Evolutionary conservation across 371 early-diverging fungal genomes (phyloP).

Genomic region (Syncephalis fuscata): DNA sequence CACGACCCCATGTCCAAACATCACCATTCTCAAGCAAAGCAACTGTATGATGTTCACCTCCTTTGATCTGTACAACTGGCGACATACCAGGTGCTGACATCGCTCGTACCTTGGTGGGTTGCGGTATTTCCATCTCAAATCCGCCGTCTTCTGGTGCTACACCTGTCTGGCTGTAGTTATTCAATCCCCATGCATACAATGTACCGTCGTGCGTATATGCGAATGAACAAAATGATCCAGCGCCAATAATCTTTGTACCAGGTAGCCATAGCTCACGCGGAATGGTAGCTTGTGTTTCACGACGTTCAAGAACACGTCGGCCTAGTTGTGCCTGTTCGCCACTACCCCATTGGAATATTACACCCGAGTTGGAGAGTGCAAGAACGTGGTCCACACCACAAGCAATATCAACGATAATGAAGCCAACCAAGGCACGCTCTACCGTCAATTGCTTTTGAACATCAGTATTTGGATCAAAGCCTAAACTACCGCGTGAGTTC

Average conservation of each 20-base stretch:
- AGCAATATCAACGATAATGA: slow-evolving; percentile 53
- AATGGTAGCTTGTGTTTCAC: slow-evolving; percentile 33
- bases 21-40: slow-evolving; percentile 53
- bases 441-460: slow-evolving; percentile 29
- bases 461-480: slow-evolving; percentile 37
- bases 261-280: slow-evolving; percentile 35
- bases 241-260: slow-evolving; percentile 44
- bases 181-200: slow-evolving; percentile 85
- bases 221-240: slow-evolving; percentile 81
- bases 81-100: slow-evolving; percentile 16
- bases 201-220: slow-evolving; percentile 46
- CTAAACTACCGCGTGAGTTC: slow-evolving; percentile 44
- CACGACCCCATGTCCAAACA: slow-evolving; percentile 72
- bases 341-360: slow-evolving; percentile 85
- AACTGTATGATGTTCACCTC: slow-evolving; percentile 81
- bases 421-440: slow-evolving; percentile 10
- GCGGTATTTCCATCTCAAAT: slow-evolving; percentile 16
- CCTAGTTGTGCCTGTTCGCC: slow-evolving; percentile 94
- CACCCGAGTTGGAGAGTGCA: slow-evolving; percentile 55
- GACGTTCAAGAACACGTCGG: slow-evolving; percentile 51
- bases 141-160: slow-evolving; percentile 24
- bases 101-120: slow-evolving; percentile 29
- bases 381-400: slow-evolving; percentile 88
- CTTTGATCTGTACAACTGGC: slow-evolving; percentile 32
- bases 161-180: slow-evolving; percentile 89